Evolutionary conservation across 495 filamentous ascomycete genomes (phyloP).

Genomic region (Aspergillus campestris): DNA sequence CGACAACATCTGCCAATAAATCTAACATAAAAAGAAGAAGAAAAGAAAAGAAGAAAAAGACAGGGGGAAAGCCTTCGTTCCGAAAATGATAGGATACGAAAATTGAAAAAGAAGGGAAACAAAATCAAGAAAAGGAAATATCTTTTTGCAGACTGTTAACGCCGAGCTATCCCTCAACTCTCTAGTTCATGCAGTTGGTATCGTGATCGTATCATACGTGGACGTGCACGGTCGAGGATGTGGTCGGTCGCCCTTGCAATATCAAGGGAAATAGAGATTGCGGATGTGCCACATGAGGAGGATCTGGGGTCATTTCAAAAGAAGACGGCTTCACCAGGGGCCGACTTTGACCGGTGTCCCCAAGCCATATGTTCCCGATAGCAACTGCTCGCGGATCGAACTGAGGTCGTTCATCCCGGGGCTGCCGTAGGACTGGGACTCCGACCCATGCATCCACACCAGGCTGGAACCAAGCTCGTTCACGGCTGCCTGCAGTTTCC

Average conservation of each 20-base stretch:
- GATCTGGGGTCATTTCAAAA: slow-evolving; percentile 8
- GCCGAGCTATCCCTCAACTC: slow-evolving; percentile 35
- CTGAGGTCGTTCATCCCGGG: slow-evolving; percentile 41
- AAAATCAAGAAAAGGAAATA: slow-evolving; percentile 14
- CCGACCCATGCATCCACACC: slow-evolving; percentile 62
- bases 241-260: slow-evolving; percentile 10
- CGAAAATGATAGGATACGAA: slow-evolving; percentile 1
- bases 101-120: slow-evolving; percentile 4
- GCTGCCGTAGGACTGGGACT: slow-evolving; percentile 35
- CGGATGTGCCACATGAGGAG: slow-evolving; percentile 2
- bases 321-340: slow-evolving; percentile 47
- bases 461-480: slow-evolving; percentile 63
- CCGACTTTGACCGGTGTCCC: slow-evolving; percentile 63
- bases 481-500: slow-evolving; percentile 74
- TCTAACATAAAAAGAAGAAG: slow-evolving; percentile 8
- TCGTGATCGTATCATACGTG: slow-evolving; percentile 42
- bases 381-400: slow-evolving; percentile 70
- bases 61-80: slow-evolving; percentile 2
- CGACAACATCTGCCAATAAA: slow-evolving; percentile 6
- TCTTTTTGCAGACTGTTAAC: slow-evolving; percentile 37
- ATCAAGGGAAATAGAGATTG: slow-evolving; percentile 1
- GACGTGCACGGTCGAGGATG: slow-evolving; percentile 27
- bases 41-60: slow-evolving; percentile 8
- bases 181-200: slow-evolving; percentile 42
- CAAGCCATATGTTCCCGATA: slow-evolving; percentile 69